Conservation (phyloP, 2,329 filamentous ascomycete species). For the Fusarium liriodendri region DNA sequence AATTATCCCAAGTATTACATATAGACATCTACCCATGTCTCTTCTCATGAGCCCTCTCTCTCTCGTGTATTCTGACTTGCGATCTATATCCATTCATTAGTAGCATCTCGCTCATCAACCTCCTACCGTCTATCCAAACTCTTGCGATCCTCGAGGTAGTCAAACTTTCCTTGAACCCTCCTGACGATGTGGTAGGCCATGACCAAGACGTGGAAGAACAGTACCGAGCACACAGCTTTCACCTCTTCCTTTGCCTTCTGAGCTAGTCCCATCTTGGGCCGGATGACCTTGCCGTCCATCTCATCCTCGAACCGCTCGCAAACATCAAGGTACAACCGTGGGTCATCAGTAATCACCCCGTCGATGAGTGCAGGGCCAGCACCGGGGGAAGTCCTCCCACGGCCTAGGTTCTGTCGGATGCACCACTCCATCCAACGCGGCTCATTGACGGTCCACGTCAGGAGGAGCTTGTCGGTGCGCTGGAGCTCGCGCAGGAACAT, state of each 20-base stretch:
- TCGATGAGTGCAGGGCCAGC: slow-evolving; percentile 63
- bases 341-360: slow-evolving; percentile 89
- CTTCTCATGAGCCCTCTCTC: neutral
- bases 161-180: slow-evolving; percentile 43
- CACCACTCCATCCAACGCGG: slow-evolving; percentile 84
- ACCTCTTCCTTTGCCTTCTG: slow-evolving; percentile 23
- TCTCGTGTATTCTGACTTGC: neutral
- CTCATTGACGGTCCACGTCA: slow-evolving; percentile 90
- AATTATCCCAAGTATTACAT: neutral
- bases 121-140: slow-evolving; percentile 29
- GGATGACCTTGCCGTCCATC: slow-evolving; percentile 41
- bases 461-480: slow-evolving; percentile 65
- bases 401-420: slow-evolving; percentile 57
- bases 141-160: slow-evolving; percentile 40
- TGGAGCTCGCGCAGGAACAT: slow-evolving; percentile 73
- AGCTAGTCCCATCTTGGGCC: slow-evolving; percentile 17
- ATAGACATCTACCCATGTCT: neutral
- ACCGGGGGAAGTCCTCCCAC: slow-evolving; percentile 46
- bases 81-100: slow-evolving; percentile 4
- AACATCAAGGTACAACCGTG: slow-evolving; percentile 73
- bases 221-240: slow-evolving; percentile 28
- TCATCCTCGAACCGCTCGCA: slow-evolving; percentile 56
- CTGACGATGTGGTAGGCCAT: slow-evolving; percentile 41
- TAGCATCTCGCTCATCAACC: neutral
- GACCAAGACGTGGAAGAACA: slow-evolving; percentile 35